A percentile compares a stretch with the other conserved stretches of the same genome.
Evolutionary conservation across 73 alveolate species (phyloP).

Genomic region (Paramecium bursaria): DNA sequence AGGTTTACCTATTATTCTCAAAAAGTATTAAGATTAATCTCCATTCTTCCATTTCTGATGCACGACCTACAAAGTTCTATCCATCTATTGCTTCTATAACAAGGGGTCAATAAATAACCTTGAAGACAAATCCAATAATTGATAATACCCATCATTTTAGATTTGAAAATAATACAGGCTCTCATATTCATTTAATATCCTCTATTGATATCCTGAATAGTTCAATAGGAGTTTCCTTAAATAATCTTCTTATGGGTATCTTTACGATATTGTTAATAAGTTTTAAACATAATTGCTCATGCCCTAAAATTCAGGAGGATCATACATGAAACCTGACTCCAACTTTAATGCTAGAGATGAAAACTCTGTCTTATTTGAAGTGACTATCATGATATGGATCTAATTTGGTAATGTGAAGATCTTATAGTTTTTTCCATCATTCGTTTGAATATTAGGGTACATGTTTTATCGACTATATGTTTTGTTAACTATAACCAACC

Average conservation of each 20-base stretch:
- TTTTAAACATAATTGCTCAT: constrained; percentile 47
- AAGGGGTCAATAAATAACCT: constrained; percentile 14
- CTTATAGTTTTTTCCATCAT: not conserved
- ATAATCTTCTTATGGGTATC: constrained; percentile 36
- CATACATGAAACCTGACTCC: constrained; percentile 51
- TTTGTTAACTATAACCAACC: constrained; percentile 20
- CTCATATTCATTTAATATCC: constrained; percentile 37
- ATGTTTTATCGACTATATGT: not conserved
- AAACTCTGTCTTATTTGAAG: constrained; percentile 43
- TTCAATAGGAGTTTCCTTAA: not conserved
- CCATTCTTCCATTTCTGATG: constrained; percentile 44
- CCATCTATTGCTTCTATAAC: constrained; percentile 35
- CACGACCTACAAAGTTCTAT: constrained; percentile 1
- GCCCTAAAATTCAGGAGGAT: constrained; percentile 46
- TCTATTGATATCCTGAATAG: constrained; percentile 32
- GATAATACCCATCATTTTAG: constrained; percentile 39
- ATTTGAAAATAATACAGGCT: constrained; percentile 42
- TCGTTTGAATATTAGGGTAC: not conserved
- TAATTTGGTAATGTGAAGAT: constrained; percentile 1
- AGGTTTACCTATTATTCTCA: constrained; percentile 1
- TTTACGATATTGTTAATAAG: constrained; percentile 23
- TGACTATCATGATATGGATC: constrained; percentile 24
- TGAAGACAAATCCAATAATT: constrained; percentile 6
- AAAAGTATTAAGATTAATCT: constrained; percentile 5
- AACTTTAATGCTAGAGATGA: constrained; percentile 24